Evolutionary conservation across 257 asterid genomes (phyloP).

Genomic region (Scutellaria baicalensis): DNA sequence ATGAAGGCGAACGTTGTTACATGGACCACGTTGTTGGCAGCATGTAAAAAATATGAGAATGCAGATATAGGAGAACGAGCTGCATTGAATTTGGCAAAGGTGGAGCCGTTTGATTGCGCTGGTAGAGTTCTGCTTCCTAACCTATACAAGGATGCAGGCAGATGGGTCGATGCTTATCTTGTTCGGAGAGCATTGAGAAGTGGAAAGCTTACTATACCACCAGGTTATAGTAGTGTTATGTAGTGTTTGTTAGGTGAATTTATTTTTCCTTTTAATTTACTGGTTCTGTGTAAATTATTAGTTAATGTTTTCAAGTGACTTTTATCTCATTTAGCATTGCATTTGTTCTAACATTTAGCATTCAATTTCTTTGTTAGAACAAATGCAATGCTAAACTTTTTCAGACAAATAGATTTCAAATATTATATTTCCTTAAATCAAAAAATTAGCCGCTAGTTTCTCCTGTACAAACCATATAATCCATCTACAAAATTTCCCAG

Average conservation of each 20-base stretch:
- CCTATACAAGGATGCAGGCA: slow-evolving; percentile 70
- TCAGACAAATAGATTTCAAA: background rate
- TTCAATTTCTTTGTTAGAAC: background rate
- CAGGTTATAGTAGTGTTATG: slow-evolving; percentile 72
- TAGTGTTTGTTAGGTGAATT: slow-evolving; percentile 16
- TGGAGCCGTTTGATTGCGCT: slow-evolving; percentile 79
- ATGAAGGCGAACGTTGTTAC: no score
- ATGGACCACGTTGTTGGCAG: slow-evolving; percentile 73
- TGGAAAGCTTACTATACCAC: slow-evolving; percentile 44
- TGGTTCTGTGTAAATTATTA: no score
- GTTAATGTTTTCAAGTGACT: no score
- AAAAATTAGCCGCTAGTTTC: slow-evolving; percentile 13
- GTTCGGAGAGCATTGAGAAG: slow-evolving; percentile 45
- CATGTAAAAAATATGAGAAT: slow-evolving; percentile 61
- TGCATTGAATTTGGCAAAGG: slow-evolving; percentile 54
- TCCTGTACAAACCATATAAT: slow-evolving; percentile 18
- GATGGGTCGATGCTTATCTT: slow-evolving; percentile 71
- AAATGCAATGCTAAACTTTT: background rate
- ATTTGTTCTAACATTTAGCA: no score
- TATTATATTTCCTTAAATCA: slow-evolving; percentile 2
- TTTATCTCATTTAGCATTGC: no score
- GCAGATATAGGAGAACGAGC: slow-evolving; percentile 69
- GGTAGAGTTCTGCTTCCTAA: slow-evolving; percentile 77
- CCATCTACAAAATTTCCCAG: slow-evolving; percentile 42
- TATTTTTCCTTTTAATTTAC: no score